phyloP scores from a whole-genome alignment of 2,329 filamentous ascomycete species.

The Beauveria varroae region DNA sequence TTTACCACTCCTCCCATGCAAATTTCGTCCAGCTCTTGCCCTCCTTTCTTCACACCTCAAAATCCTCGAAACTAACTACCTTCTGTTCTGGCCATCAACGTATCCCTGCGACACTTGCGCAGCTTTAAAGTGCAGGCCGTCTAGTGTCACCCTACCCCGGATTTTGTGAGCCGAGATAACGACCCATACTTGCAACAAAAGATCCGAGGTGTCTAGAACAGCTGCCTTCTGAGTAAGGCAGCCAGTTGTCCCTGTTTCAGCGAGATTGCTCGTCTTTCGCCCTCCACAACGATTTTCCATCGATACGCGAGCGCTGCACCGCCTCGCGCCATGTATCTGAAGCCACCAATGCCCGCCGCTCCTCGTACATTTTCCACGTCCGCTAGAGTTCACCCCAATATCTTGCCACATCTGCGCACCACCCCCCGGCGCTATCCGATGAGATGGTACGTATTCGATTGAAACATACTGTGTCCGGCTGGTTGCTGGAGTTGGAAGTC shows the following conservation, averaged over 20 bases:
- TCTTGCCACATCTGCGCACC: constrained; percentile 25
- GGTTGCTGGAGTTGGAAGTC: neutral
- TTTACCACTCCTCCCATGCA: neutral
- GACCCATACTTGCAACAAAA: neutral
- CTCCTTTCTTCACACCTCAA: neutral
- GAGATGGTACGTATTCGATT: constrained; percentile 22
- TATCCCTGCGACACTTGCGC: neutral
- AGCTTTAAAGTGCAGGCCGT: neutral
- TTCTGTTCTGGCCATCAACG: neutral
- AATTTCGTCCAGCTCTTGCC: neutral
- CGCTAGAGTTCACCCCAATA: constrained; percentile 26
- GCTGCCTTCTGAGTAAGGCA: neutral
- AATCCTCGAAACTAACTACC: neutral
- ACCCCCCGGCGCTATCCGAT: constrained; percentile 20
- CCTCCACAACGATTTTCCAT: neutral
- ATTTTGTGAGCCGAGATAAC: neutral
- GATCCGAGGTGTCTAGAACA: neutral
- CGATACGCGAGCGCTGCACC: neutral
- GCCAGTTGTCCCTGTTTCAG: neutral
- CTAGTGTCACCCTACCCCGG: neutral
- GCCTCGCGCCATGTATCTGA: neutral
- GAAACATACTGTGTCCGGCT: neutral
- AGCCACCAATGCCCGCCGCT: constrained; percentile 12
- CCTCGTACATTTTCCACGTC: constrained; percentile 26
- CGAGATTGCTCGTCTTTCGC: neutral